A percentile compares a stretch with the other conserved stretches of the same genome.
phyloP scores from a whole-genome alignment of 345 rosid species.

The Eucalyptus marginata region DNA sequence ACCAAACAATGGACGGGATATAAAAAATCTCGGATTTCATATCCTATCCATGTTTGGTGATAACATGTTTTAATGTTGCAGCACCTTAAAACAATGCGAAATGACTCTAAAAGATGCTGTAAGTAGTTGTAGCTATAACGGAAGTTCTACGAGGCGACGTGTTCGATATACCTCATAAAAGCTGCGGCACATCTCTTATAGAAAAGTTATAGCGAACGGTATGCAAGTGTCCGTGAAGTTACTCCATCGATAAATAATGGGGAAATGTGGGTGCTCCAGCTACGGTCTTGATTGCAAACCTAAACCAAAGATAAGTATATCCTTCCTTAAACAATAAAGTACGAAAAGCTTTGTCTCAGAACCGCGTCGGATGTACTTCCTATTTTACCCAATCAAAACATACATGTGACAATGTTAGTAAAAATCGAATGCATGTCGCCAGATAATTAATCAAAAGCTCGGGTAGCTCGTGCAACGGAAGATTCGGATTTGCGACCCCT shows the following conservation, averaged over 20 bases:
- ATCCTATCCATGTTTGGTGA: not conserved
- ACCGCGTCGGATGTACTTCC: not conserved
- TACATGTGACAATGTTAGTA: accelerated
- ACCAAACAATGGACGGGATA: too few species aligned
- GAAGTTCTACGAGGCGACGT: not conserved
- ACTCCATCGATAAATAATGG: not conserved
- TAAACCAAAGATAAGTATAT: too few species aligned
- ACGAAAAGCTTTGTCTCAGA: not conserved
- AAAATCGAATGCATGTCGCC: not conserved
- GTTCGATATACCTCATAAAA: not conserved
- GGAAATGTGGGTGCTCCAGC: not conserved
- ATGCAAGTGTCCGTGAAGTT: not conserved
- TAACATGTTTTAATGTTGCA: not conserved
- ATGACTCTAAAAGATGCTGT: not conserved
- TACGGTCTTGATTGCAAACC: not conserved
- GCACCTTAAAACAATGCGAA: not conserved
- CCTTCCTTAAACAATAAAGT: not conserved
- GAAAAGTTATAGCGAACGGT: not conserved
- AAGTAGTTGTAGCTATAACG: not conserved
- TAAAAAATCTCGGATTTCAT: too few species aligned
- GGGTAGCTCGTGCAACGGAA: not conserved
- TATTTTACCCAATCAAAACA: not conserved
- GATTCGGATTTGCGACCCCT: not conserved
- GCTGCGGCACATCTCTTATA: not conserved
- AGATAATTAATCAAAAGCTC: accelerated